Base-by-base conservation (phyloP, 1,139 yeast species). In the Sugiyamaella pinicola region DNA sequence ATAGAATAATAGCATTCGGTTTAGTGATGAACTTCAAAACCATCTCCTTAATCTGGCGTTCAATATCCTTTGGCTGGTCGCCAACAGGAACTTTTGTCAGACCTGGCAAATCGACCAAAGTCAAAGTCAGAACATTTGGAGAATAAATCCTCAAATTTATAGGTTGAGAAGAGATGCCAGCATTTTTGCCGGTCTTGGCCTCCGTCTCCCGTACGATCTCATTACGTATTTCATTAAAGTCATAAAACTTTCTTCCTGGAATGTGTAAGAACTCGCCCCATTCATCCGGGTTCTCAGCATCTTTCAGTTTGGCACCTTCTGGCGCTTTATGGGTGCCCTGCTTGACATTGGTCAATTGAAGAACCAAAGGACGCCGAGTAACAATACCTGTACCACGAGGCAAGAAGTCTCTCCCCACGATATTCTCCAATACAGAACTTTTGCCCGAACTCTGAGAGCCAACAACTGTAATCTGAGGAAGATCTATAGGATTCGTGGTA, bases 21-120 rank as follows among this genome's bases (percentile, higher is more conserved):
- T 90, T 91, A 41, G 96, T 84, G 66, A 93, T 93, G 69, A 87
- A 93, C 70, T 89, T 88, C 80, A 93, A 78, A 56, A 93, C 79
- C 98, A 93, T 93, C 61, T 91, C 96, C 67, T 88, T 84, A 65
- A 93, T 95, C 72, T 88, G 96, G 61, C 81, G 84, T 75, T 93
- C 99, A 61, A 93, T 93, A 70, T 93, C 99, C 67, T 87, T 87
- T 52, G 99, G 99, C 73, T 93, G 99, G 71, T 93, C 99, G 47
- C 99, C 99, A 49, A 93, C 98, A 13, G 99, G 99, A 34, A 95
- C 99, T 72, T 93, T 93, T 28, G 99, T 93, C 67, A 95, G 80
- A 59, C 99, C 99, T n/a, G 99, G 99, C 66, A 93, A 80, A 77
- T 93, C 99, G 43, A 93, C 99, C 66, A 93, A 80, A 2, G 99